Evolutionary conservation across 2,329 filamentous ascomycete species (phyloP).

Genomic region (Thielaviopsis ethacetica): DNA sequence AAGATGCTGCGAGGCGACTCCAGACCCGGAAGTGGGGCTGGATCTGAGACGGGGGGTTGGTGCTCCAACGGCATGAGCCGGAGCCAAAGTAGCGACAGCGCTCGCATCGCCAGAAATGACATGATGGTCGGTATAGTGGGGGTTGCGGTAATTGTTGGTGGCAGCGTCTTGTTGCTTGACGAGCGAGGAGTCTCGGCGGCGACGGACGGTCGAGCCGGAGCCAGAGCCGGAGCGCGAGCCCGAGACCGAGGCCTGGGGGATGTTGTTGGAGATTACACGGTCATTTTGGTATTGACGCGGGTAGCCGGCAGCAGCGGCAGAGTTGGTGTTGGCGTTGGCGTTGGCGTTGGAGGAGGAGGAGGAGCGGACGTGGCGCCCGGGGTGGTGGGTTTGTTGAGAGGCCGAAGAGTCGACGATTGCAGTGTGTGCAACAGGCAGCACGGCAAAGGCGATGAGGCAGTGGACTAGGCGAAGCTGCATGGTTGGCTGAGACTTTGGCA

Average conservation of each 20-base stretch:
- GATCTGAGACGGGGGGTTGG: constrained; percentile 47
- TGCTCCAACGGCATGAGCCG: constrained; percentile 91
- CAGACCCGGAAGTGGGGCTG: constrained; percentile 42
- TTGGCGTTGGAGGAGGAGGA: not conserved
- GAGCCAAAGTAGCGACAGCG: constrained; percentile 96
- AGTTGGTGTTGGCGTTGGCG: not conserved
- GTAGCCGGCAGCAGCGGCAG: constrained; percentile 12
- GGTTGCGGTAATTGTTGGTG: constrained; percentile 18
- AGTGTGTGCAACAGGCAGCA: constrained; percentile 11
- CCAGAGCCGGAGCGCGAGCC: not conserved
- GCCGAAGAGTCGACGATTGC: constrained; percentile 9
- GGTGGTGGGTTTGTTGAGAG: constrained; percentile 8
- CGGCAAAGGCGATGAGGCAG: constrained; percentile 11
- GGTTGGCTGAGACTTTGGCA: constrained; percentile 6
- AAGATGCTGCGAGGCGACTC: constrained; percentile 67
- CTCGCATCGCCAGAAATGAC: constrained; percentile 54
- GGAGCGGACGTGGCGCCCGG: not conserved
- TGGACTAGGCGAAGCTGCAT: constrained; percentile 11
- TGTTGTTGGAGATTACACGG: constrained; percentile 3
- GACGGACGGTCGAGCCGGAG: constrained; percentile 4
- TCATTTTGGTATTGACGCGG: constrained; percentile 1
- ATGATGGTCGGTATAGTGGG: constrained; percentile 18
- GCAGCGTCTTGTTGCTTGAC: constrained; percentile 17
- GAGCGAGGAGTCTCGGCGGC: constrained; percentile 5
- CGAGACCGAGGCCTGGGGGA: constrained; percentile 3